phyloP scores from a whole-genome alignment of 331 rosid genomes.

The Malus hybrid region DNA sequence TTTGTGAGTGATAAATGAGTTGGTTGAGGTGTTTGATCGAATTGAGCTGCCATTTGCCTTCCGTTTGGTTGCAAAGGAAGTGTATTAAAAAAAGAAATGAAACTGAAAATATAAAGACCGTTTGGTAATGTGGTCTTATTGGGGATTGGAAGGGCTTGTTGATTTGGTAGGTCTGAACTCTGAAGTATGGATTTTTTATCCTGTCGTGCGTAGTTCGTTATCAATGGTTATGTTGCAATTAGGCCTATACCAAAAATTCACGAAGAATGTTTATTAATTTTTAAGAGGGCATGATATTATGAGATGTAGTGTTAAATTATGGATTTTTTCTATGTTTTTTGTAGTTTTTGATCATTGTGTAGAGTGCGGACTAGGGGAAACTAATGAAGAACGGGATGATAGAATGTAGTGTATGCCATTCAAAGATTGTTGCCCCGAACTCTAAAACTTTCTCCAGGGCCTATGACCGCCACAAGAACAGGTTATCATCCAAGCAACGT shows the following conservation, averaged over 20 bases:
- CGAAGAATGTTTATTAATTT: not conserved
- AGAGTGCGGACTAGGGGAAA: conserved; percentile 15
- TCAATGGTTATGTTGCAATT: not conserved
- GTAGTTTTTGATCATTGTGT: conserved; percentile 41
- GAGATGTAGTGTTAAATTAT: not conserved
- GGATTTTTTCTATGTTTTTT: not conserved
- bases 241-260: not conserved
- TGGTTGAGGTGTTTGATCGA: not conserved
- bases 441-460: conserved; percentile 65
- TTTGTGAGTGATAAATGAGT: not conserved
- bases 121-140: not conserved
- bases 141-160: not conserved
- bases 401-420: conserved; percentile 93
- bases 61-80: not conserved
- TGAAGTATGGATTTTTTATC: not conserved
- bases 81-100: not conserved
- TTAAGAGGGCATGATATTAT: not conserved
- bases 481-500: conserved; percentile 76
- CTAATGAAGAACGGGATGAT: conserved; percentile 68
- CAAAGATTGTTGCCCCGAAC: conserved; percentile 68
- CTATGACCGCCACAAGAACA: conserved; percentile 74
- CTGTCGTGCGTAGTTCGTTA: not conserved
- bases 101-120: not conserved
- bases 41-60: not conserved
- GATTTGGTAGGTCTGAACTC: not conserved